phyloP scores from a whole-genome alignment of 1,139 yeast genomes.

The Yamadazyma diospyri region DNA sequence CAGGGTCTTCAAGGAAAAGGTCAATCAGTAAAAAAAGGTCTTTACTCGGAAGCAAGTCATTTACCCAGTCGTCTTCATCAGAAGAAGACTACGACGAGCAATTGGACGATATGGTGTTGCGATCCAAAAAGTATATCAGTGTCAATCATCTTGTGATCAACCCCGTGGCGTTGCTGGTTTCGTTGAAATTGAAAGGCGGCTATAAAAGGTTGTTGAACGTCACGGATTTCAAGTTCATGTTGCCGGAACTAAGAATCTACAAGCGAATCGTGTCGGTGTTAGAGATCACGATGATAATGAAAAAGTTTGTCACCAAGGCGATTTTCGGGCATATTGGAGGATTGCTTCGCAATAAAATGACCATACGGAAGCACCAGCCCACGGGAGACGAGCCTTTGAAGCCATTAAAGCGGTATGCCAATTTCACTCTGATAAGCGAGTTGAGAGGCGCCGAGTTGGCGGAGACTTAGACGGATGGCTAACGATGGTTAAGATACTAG shows the following conservation, averaged over 20 bases:
- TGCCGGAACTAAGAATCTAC: constrained; percentile 51
- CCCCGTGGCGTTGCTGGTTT: constrained; percentile 49
- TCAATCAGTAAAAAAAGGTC: neutral
- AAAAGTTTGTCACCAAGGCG: constrained; percentile 49
- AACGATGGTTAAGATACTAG: no score
- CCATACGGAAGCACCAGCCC: constrained; percentile 17
- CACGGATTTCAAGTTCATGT: constrained; percentile 48
- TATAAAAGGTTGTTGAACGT: constrained; percentile 58
- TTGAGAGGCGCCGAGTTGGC: constrained; percentile 10
- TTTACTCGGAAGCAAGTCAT: constrained; percentile 6
- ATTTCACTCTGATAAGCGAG: constrained; percentile 19
- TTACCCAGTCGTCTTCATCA: constrained; percentile 11
- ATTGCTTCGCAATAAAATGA: constrained; percentile 53
- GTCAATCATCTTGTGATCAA: constrained; percentile 47
- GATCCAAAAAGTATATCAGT: constrained; percentile 59
- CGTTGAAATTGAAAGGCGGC: constrained; percentile 56
- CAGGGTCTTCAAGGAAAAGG: no score
- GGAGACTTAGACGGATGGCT: no score
- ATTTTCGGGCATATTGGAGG: constrained; percentile 58
- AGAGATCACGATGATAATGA: constrained; percentile 52
- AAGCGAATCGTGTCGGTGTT: constrained; percentile 50
- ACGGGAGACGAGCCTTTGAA: constrained; percentile 12
- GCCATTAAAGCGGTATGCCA: constrained; percentile 27
- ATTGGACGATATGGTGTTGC: constrained; percentile 51
- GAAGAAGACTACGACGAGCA: constrained; percentile 33